These are phyloP conservation scores for Fusarium albosuccineum DNA, from an alignment of 2,329 filamentous ascomycete species.

Conservation along the genomic window DNA sequence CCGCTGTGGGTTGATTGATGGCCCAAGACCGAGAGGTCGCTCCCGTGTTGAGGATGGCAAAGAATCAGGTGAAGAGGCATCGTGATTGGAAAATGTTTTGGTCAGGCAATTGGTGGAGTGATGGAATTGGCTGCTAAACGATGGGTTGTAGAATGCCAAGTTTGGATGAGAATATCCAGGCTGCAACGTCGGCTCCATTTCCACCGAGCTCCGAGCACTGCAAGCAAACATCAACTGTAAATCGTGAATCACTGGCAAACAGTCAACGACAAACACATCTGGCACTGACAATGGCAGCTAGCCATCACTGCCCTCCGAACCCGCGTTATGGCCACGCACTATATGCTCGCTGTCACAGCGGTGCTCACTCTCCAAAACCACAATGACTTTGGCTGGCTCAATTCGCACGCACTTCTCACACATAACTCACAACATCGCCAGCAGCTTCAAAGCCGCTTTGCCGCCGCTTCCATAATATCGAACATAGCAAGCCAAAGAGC, in stretches of 20 bases:
- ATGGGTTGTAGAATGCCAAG: background rate
- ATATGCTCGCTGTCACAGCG: too few relatives aligned
- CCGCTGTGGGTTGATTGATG: background rate
- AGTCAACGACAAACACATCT: background rate
- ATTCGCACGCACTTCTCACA: background rate
- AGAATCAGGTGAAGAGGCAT: constrained; percentile 4
- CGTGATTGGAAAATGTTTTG: constrained; percentile 4
- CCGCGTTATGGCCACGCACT: background rate
- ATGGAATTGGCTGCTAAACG: background rate
- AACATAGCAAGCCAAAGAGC: background rate
- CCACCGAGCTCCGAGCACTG: background rate
- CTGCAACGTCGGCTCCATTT: background rate
- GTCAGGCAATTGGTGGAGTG: constrained; percentile 2
- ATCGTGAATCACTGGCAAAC: background rate
- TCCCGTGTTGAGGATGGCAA: background rate
- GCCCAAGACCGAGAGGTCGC: too few relatives aligned
- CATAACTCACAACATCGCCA: background rate
- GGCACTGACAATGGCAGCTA: background rate
- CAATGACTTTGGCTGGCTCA: background rate
- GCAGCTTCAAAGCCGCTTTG: background rate
- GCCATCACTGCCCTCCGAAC: constrained; percentile 5
- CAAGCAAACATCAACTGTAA: background rate
- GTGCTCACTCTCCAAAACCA: too few relatives aligned
- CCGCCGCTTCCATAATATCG: background rate
- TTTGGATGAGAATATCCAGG: background rate